Evolutionary conservation across 805 yeast genomes (phyloP).

Genomic region (Zygosaccharomyces bailii): DNA sequence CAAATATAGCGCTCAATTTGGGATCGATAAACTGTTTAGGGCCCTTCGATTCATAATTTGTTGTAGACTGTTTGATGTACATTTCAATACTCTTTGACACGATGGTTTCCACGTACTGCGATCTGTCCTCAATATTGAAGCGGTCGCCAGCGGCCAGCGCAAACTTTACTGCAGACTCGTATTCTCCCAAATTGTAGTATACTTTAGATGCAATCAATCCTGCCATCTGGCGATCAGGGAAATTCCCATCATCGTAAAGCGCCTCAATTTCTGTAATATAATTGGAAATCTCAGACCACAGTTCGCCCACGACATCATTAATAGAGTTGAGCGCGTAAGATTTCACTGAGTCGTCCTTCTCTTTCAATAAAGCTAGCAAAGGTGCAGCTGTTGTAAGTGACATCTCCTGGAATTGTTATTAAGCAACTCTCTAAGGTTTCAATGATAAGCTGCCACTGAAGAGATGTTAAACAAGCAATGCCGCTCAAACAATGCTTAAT

Average conservation of each 20-base stretch:
- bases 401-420: conserved; percentile 16
- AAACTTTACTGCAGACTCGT: conserved; percentile 82
- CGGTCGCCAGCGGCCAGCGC: conserved; percentile 80
- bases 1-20: conserved; percentile 68
- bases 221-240: conserved; percentile 75
- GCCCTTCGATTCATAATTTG: conserved; percentile 39
- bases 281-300: conserved; percentile 98
- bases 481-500: background rate
- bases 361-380: conserved; percentile 82
- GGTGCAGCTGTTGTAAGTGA: conserved; percentile 84
- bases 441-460: background rate
- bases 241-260: conserved; percentile 76
- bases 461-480: background rate
- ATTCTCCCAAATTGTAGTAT: conserved; percentile 89
- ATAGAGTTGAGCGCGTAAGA: conserved; percentile 81
- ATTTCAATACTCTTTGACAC: conserved; percentile 88
- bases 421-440: background rate
- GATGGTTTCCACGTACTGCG: conserved; percentile 91
- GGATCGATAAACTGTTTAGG: conserved; percentile 46
- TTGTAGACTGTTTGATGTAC: conserved; percentile 65
- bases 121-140: conserved; percentile 64
- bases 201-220: conserved; percentile 91
- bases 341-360: conserved; percentile 72
- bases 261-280: conserved; percentile 84
- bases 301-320: conserved; percentile 77